Base-by-base conservation (phyloP, 2,329 filamentous ascomycete genomes). In the Periglandula ipomoeae region DNA sequence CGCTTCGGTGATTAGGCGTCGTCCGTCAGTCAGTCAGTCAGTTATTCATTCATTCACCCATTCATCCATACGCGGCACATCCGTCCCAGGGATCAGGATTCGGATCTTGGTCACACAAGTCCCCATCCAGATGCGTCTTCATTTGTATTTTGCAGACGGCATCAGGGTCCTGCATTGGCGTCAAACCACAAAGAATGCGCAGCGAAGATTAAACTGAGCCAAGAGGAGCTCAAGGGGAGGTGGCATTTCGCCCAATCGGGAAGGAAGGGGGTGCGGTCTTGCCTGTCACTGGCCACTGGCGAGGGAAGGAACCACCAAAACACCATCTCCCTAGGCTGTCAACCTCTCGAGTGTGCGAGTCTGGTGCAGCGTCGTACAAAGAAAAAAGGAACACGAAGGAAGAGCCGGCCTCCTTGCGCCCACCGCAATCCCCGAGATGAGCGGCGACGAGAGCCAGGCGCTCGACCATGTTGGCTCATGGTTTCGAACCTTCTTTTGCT, bases 141-240 rank as follows among this genome's bases (percentile, higher is more conserved):
- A n/a, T n/a, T n/a, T n/a, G n/a, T n/a, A n/a, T n/a, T n/a, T n/a
- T n/a, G n/a, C n/a, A n/a, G n/a, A n/a, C n/a, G n/a, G n/a, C 13
- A n/a, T 22, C 26, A 44, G 46, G 32, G 40, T 44, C 42, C 27
- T 49, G 42, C 35, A 48, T 41, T 45, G 41, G 47, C 35, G 32
- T 24, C 34, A 40, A 44, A 44, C 47, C 40, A 30, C 34, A 26
- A 34, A 39, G 34, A 45, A 24, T 44, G 47, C 37, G 34, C 27
- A 17, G 32, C 37, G 23, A 42, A 37, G 26, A 30, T 40, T 13
- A 30, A 40, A 30, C 7, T 26, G 44, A 15, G 13, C 17, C n/a
- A 34, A 22, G 13, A 13, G 23, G n/a, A 30, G 23, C 10, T 11
- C 6, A 40, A 9, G 37, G 8, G 35, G 6, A 15, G 19, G 15